Conservation (phyloP, 139 green algal species). For the Auxenochlorella protothecoides region DNA sequence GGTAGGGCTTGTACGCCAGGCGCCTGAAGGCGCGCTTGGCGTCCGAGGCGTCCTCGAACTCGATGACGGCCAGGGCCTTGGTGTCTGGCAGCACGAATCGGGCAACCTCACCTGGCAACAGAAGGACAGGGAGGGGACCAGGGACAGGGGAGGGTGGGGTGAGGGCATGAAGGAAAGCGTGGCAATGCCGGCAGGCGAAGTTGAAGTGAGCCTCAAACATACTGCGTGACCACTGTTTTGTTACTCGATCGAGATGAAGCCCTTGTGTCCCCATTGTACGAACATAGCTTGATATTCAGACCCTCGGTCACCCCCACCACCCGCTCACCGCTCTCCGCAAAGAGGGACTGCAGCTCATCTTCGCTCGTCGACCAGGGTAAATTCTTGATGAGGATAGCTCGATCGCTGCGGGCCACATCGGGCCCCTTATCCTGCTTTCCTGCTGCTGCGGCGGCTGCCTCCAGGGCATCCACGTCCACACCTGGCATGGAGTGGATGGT, state of each 20-base stretch:
- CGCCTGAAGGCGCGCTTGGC: conserved; percentile 60
- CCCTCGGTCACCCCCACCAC: neutral
- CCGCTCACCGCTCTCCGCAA: conserved; percentile 30
- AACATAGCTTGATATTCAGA: no score
- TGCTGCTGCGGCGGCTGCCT: conserved; percentile 54
- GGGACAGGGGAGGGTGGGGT: no score
- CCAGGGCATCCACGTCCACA: conserved; percentile 61
- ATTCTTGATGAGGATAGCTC: conserved; percentile 90
- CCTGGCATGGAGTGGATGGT: conserved; percentile 16
- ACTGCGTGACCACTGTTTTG: no score
- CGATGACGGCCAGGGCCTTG: conserved; percentile 77
- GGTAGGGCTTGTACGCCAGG: conserved; percentile 91
- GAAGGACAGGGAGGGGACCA: neutral
- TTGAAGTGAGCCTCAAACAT: no score
- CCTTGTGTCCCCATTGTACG: no score
- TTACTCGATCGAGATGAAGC: no score
- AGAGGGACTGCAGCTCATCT: conserved; percentile 57
- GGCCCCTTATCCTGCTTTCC: conserved; percentile 26
- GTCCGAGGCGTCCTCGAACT: conserved; percentile 55
- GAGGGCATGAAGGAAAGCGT: no score
- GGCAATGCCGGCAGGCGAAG: no score
- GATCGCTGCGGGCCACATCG: conserved; percentile 48
- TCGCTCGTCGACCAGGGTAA: conserved; percentile 68
- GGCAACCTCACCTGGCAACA: conserved; percentile 29
- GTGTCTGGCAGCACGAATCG: conserved; percentile 80